A percentile compares a stretch with the other conserved stretches of the same genome.
Conservation (phyloP, 2,329 filamentous ascomycete species). For the Drechslerella coelobrocha region DNA sequence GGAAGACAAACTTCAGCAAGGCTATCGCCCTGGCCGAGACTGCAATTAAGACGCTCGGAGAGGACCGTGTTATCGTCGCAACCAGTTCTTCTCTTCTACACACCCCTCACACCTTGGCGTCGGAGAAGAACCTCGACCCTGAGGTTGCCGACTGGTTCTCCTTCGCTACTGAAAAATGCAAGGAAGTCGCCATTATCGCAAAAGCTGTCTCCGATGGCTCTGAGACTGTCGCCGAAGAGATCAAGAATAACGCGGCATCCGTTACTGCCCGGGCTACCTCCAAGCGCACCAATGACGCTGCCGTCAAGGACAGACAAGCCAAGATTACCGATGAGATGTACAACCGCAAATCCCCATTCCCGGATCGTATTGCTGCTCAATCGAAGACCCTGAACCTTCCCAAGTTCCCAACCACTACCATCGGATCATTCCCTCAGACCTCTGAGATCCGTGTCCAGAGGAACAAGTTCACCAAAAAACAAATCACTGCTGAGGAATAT, state of each 20-base stretch:
- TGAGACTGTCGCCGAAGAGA: conserved; percentile 80
- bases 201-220: conserved; percentile 96
- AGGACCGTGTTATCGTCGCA: conserved; percentile 95
- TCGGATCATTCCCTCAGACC: conserved; percentile 99
- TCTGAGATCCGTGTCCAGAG: conserved; percentile 96
- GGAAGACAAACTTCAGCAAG: conserved; percentile 99
- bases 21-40: conserved; percentile 90
- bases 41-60: conserved; percentile 92
- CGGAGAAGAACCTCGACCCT: conserved; percentile 95
- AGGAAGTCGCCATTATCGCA: conserved; percentile 88
- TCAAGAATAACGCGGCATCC: conserved; percentile 96
- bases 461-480: conserved; percentile 98
- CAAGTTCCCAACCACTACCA: conserved; percentile 98
- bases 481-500: conserved; percentile 90
- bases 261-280: conserved; percentile 89
- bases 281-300: conserved; percentile 92
- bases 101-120: conserved; percentile 95
- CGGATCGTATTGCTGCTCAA: conserved; percentile 82
- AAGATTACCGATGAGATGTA: conserved; percentile 84
- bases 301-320: conserved; percentile 94
- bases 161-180: conserved; percentile 92
- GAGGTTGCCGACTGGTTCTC: conserved; percentile 99
- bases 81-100: conserved; percentile 98
- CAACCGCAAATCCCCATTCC: conserved; percentile 91
- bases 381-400: conserved; percentile 91